Evolutionary conservation across 2,329 filamentous ascomycete genomes (phyloP).

Genomic region (Fusarium oligoseptatum): DNA sequence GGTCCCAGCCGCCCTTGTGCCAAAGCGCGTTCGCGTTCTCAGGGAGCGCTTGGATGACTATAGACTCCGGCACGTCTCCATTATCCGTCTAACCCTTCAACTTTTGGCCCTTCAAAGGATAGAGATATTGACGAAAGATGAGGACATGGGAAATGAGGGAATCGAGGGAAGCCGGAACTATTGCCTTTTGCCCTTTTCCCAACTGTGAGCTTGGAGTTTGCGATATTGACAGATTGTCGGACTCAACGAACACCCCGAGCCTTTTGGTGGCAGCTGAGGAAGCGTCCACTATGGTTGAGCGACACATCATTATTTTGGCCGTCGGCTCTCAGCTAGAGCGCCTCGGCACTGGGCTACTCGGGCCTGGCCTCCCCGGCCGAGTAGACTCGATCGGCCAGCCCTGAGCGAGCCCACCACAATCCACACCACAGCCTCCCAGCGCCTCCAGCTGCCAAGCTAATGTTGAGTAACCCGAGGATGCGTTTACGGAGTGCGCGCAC

Average conservation of each 20-base stretch:
- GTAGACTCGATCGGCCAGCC: neutral
- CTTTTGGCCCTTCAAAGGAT: neutral
- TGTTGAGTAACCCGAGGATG: neutral
- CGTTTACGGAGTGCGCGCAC: neutral
- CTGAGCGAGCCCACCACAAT: neutral
- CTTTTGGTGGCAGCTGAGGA: neutral
- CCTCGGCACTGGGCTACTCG: neutral
- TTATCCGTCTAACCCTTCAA: constrained; percentile 18
- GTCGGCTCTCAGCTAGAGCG: constrained; percentile 6
- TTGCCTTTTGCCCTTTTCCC: constrained; percentile 8
- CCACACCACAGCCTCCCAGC: constrained; percentile 9
- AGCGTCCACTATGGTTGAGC: neutral
- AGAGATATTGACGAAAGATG: constrained; percentile 33
- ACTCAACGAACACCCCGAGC: neutral
- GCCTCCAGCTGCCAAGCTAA: neutral
- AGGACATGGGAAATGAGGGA: constrained; percentile 28
- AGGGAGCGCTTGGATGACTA: constrained; percentile 24
- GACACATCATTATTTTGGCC: constrained; percentile 13
- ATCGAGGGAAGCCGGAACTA: constrained; percentile 31
- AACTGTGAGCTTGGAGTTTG: neutral
- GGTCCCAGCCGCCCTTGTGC: constrained; percentile 28
- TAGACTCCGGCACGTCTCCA: constrained; percentile 9
- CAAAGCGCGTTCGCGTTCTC: constrained; percentile 22
- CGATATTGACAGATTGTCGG: neutral
- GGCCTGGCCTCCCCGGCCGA: neutral